phyloP scores from a whole-genome alignment of 352 stramenopile species.

The Aphanomyces astaci region DNA sequence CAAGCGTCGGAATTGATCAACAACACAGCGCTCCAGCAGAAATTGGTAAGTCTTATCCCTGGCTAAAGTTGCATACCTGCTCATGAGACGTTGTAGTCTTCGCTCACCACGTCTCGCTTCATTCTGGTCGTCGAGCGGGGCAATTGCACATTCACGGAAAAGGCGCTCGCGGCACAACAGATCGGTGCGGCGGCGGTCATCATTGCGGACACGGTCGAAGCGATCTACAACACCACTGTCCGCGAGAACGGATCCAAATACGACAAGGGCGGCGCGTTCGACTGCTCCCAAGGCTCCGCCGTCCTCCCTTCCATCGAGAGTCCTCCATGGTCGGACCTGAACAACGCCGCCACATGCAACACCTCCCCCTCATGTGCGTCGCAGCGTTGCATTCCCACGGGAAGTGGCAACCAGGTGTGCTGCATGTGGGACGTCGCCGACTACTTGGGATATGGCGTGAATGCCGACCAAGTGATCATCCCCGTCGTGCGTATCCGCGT shows the following conservation, averaged over 20 bases:
- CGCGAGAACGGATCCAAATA: constrained; percentile 41
- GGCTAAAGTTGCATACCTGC: neutral
- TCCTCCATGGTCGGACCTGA: constrained; percentile 8
- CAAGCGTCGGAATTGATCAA: neutral
- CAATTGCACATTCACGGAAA: constrained; percentile 63
- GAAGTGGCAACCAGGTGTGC: constrained; percentile 49
- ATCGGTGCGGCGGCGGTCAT: constrained; percentile 60
- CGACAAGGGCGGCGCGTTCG: constrained; percentile 24
- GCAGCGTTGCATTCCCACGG: constrained; percentile 52
- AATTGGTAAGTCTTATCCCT: neutral
- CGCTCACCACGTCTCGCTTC: constrained; percentile 27
- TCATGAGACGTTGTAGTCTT: neutral
- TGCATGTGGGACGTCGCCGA: constrained; percentile 75
- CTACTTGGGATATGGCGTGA: constrained; percentile 47
- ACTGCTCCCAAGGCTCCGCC: constrained; percentile 6
- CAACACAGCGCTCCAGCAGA: neutral
- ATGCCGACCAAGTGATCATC: constrained; percentile 43
- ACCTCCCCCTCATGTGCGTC: constrained; percentile 37
- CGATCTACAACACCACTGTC: constrained; percentile 49
- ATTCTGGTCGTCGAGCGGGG: constrained; percentile 68
- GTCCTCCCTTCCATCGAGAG: neutral
- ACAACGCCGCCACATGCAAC: constrained; percentile 12
- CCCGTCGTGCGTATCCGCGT: constrained; percentile 66
- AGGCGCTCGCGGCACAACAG: constrained; percentile 57
- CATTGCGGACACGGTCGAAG: constrained; percentile 59